Conservation (phyloP, 2,329 filamentous ascomycete genomes). For the Lachnellula willkommii region DNA sequence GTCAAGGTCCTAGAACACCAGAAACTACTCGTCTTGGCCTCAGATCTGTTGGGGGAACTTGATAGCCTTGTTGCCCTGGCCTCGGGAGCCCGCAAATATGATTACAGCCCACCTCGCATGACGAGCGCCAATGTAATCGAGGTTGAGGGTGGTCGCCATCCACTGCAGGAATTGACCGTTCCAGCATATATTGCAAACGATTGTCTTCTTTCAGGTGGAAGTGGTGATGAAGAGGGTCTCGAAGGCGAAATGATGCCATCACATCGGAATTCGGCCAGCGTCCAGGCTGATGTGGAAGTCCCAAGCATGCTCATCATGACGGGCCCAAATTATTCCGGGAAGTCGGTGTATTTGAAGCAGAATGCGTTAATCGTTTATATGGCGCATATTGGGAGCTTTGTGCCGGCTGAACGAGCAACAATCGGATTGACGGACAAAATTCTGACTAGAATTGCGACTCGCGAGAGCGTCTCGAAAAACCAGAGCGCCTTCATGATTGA, state of each 20-base stretch:
- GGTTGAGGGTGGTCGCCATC: constrained; percentile 76
- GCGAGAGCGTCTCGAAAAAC: constrained; percentile 54
- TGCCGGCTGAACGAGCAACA: constrained; percentile 69
- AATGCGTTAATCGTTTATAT: constrained; percentile 85
- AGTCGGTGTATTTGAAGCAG: constrained; percentile 94
- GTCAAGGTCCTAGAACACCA: constrained; percentile 66
- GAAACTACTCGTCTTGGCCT: constrained; percentile 59
- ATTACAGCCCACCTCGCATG: constrained; percentile 64
- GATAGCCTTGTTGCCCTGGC: constrained; percentile 81
- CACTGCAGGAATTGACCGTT: constrained; percentile 79
- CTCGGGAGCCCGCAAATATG: constrained; percentile 68
- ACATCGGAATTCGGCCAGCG: not conserved
- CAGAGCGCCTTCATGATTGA: constrained; percentile 70
- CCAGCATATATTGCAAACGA: constrained; percentile 79
- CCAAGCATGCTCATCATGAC: constrained; percentile 77
- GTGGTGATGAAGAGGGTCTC: constrained; percentile 28
- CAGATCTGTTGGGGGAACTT: constrained; percentile 77
- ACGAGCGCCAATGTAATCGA: constrained; percentile 63
- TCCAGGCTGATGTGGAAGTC: constrained; percentile 23
- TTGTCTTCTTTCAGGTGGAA: constrained; percentile 62
- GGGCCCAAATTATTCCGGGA: constrained; percentile 93
- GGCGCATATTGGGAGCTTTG: constrained; percentile 87
- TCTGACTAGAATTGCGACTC: constrained; percentile 74
- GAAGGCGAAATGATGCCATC: not conserved
- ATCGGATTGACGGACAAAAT: constrained; percentile 93